A percentile compares a stretch with the other conserved stretches of the same genome.
These are phyloP conservation scores for Davidsoniella australis DNA, from an alignment of 2,329 filamentous ascomycete species.

Conservation along the genomic window DNA sequence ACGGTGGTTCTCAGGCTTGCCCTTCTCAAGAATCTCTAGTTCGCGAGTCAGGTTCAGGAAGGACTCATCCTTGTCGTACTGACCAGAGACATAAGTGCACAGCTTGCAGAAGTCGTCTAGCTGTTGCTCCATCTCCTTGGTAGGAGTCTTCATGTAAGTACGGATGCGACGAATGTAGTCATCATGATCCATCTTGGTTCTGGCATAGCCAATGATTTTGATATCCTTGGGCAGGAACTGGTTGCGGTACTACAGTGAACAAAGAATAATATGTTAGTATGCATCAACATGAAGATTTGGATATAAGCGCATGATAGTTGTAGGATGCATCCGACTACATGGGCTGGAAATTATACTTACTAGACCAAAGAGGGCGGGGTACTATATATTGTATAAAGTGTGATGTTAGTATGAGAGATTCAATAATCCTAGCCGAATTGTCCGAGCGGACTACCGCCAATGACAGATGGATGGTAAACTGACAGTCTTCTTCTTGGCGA, in stretches of 20 bases:
- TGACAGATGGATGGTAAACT: conserved; percentile 18
- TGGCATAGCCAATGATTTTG: conserved; percentile 94
- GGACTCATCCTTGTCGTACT: conserved; percentile 93
- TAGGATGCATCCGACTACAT: background rate
- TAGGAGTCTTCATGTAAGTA: conserved; percentile 97
- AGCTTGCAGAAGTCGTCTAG: conserved; percentile 74
- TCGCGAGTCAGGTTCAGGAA: conserved; percentile 77
- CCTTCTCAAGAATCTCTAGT: conserved; percentile 69
- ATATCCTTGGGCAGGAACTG: conserved; percentile 96
- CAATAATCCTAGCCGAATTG: no score
- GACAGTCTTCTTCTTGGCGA: conserved; percentile 99
- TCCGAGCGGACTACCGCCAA: background rate
- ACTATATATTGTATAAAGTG: conserved; percentile 34
- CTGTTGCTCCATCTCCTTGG: conserved; percentile 92
- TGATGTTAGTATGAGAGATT: no score
- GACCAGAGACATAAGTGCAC: conserved; percentile 89
- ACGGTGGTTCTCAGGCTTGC: conserved; percentile 67
- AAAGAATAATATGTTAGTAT: background rate
- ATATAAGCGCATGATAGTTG: background rate
- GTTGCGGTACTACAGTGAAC: conserved; percentile 63
- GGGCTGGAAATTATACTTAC: conserved; percentile 38
- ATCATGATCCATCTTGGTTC: conserved; percentile 97
- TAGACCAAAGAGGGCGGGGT: conserved; percentile 90
- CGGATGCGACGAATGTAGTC: conserved; percentile 90
- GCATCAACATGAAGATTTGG: background rate